These are phyloP conservation scores for Corynespora cassiicola DNA, from an alignment of 2,329 filamentous ascomycete species.

Conservation along the genomic window DNA sequence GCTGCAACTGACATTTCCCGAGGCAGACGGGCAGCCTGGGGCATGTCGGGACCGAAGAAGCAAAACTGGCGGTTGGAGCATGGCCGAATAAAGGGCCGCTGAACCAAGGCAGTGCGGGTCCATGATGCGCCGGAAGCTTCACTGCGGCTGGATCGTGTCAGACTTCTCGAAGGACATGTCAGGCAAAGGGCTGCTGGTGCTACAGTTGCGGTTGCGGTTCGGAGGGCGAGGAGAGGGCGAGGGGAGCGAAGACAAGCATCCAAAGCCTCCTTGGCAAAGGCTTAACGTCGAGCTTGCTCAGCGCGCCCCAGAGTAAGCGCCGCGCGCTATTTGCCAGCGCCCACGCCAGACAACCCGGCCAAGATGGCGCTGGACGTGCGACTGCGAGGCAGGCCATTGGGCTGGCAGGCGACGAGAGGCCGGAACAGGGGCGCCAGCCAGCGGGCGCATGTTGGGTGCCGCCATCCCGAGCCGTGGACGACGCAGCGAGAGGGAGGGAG, in stretches of 20 bases:
- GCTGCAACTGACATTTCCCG: too few relatives aligned
- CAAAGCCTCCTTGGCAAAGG: slow-evolving; percentile 29
- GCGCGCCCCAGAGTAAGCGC: slow-evolving; percentile 6
- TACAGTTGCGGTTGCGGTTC: background rate
- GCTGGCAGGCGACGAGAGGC: background rate
- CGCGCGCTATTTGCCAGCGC: slow-evolving; percentile 6
- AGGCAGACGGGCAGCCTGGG: too few relatives aligned
- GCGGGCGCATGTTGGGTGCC: background rate
- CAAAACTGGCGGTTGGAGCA: too few relatives aligned
- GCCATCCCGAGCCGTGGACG: background rate
- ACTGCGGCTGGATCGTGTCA: too few relatives aligned
- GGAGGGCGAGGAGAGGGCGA: background rate
- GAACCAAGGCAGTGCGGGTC: too few relatives aligned
- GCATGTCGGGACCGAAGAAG: too few relatives aligned
- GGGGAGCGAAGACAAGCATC: slow-evolving; percentile 28
- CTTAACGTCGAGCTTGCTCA: slow-evolving; percentile 25
- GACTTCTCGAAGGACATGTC: too few relatives aligned
- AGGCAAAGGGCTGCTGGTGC: background rate
- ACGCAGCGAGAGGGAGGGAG: background rate
- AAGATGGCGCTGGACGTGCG: slow-evolving; percentile 6
- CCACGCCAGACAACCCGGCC: slow-evolving; percentile 5
- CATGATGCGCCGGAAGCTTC: too few relatives aligned
- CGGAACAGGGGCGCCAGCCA: background rate
- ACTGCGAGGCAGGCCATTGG: background rate
- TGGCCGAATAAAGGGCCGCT: too few relatives aligned